Percentiles rank a stretch among this genome's conserved stretches.
Evolutionary conservation across 768 basidiomycete species (phyloP).

Genomic region (Boletus insuetus): DNA sequence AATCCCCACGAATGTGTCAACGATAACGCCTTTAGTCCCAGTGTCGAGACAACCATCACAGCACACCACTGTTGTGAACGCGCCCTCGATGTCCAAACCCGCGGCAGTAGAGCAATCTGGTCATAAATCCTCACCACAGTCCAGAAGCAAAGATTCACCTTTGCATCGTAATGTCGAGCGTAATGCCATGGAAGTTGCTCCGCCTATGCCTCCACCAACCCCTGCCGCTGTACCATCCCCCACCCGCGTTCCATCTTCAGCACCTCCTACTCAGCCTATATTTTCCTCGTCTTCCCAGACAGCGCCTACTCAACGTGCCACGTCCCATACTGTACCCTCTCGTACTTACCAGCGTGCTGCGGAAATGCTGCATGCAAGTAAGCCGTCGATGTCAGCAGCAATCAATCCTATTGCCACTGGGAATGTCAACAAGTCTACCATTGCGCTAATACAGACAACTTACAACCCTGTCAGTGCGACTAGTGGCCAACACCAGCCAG

Average conservation of each 20-base stretch:
- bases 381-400: constrained; percentile 6
- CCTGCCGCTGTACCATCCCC: neutral
- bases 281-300: constrained; percentile 6
- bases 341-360: constrained; percentile 24
- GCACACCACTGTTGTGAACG: neutral
- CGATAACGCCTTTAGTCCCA: constrained; percentile 3
- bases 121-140: constrained; percentile 21
- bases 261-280: constrained; percentile 21
- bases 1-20: neutral
- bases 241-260: constrained; percentile 21
- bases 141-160: constrained; percentile 18
- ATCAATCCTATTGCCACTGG: neutral
- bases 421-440: constrained; percentile 7
- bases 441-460: constrained; percentile 4
- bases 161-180: constrained; percentile 13
- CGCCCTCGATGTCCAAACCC: constrained; percentile 3
- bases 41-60: constrained; percentile 11
- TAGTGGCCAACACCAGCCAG: constrained; percentile 10
- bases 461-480: neutral
- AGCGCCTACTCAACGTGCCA: constrained; percentile 18
- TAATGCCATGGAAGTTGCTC: neutral
- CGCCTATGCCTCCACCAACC: constrained; percentile 23
- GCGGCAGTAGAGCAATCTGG: constrained; percentile 7
- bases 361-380: constrained; percentile 23
- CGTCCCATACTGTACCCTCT: constrained; percentile 15